Conservation (phyloP, 1,139 yeast species). For the Candida glucosophila region DNA sequence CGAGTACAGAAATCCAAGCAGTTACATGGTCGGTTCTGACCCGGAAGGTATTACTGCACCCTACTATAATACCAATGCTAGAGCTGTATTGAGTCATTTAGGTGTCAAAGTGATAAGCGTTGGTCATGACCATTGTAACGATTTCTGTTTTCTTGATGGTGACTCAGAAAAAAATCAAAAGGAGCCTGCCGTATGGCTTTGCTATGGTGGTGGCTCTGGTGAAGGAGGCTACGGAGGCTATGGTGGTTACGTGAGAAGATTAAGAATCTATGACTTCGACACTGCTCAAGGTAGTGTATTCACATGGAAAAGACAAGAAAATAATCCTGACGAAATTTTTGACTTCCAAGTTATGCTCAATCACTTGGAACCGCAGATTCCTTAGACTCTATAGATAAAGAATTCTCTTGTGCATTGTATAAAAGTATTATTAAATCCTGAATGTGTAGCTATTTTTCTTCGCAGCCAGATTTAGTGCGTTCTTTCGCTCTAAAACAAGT, state of each 20-base stretch:
- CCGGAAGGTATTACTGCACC: conserved; percentile 81
- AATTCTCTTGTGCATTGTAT: too few species aligned
- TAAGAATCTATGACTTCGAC: conserved; percentile 65
- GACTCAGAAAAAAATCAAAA: conserved; percentile 18
- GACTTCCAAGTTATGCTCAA: conserved; percentile 58
- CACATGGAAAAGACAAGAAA: conserved; percentile 68
- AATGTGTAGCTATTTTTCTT: too few species aligned
- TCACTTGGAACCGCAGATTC: too few species aligned
- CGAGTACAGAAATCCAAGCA: conserved; percentile 53
- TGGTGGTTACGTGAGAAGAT: conserved; percentile 71
- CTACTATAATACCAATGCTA: conserved; percentile 54
- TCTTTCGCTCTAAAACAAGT: too few species aligned
- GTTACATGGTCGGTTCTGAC: conserved; percentile 46
- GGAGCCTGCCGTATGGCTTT: conserved; percentile 59
- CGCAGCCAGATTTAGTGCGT: too few species aligned
- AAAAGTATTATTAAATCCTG: too few species aligned
- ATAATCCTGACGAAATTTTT: conserved; percentile 37
- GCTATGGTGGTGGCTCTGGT: conserved; percentile 91
- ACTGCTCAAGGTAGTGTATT: conserved; percentile 40
- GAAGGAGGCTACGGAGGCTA: conserved; percentile 95
- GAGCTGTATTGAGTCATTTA: conserved; percentile 45
- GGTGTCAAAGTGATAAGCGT: conserved; percentile 71
- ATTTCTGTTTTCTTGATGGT: conserved; percentile 67
- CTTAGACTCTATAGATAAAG: too few species aligned
- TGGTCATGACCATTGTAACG: conserved; percentile 95